phyloP scores from a whole-genome alignment of 352 stramenopile genomes.

The Phytophthora hybrid region DNA sequence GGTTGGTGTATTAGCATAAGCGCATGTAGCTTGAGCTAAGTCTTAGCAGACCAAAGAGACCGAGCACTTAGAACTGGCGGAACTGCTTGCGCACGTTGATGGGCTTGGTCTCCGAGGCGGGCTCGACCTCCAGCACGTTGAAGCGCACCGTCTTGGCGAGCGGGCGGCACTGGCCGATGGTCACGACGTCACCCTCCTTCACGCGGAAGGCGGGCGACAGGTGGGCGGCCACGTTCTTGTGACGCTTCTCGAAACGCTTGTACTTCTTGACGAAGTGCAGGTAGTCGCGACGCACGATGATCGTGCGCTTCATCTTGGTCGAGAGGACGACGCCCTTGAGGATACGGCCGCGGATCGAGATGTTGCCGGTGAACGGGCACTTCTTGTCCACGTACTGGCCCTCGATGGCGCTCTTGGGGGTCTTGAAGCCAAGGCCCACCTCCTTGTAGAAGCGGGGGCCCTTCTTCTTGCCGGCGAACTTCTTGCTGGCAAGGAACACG shows the following conservation, averaged over 20 bases:
- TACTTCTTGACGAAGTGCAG: conserved; percentile 99
- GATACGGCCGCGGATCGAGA: conserved; percentile 99
- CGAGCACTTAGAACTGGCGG: conserved; percentile 95
- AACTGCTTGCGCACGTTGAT: conserved; percentile 99
- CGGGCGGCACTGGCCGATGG: conserved; percentile 99
- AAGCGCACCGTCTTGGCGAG: conserved; percentile 99
- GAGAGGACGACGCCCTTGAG: conserved; percentile 99
- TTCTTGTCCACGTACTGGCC: conserved; percentile 99
- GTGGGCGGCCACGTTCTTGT: conserved; percentile 99
- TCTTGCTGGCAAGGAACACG: conserved; percentile 98
- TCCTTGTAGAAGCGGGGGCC: conserved; percentile 97
- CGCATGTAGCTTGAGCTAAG: conserved; percentile 7
- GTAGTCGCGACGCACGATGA: conserved; percentile 99
- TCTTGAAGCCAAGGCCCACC: conserved; percentile 99
- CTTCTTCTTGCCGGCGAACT: conserved; percentile 94
- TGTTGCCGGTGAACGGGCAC: conserved; percentile 99
- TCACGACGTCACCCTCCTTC: conserved; percentile 99
- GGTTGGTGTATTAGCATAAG: conserved; percentile 30
- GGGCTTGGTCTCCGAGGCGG: conserved; percentile 95
- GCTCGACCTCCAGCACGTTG: conserved; percentile 99
- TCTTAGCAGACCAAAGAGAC: conserved; percentile 1
- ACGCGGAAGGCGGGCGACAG: conserved; percentile 98
- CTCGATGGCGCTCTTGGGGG: conserved; percentile 94
- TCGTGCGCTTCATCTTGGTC: conserved; percentile 99
- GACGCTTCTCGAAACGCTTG: conserved; percentile 99